Evolutionary conservation across 768 basidiomycete genomes (phyloP).

Genomic region (Crepidotus variabilis): DNA sequence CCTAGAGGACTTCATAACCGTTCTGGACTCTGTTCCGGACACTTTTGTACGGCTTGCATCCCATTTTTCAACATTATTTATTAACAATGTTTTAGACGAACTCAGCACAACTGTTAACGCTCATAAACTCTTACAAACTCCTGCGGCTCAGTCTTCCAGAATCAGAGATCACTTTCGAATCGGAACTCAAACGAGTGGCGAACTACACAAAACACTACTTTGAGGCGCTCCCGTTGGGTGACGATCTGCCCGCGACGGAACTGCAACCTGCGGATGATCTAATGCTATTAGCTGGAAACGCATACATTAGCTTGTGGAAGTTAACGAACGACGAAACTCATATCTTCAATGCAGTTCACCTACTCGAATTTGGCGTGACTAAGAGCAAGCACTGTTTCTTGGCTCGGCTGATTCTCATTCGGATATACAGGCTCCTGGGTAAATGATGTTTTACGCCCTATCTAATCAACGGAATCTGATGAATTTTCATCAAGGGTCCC

Average conservation of each 20-base stretch:
- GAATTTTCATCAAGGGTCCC: constrained; percentile 50
- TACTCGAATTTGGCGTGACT: constrained; percentile 69
- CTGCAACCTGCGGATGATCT: constrained; percentile 88
- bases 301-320: constrained; percentile 61
- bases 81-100: constrained; percentile 36
- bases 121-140: constrained; percentile 76
- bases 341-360: constrained; percentile 58
- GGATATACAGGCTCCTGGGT: constrained; percentile 83
- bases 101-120: constrained; percentile 51
- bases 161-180: constrained; percentile 50
- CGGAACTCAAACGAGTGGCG: constrained; percentile 48
- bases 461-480: constrained; percentile 1
- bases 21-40: constrained; percentile 44
- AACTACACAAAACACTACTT: constrained; percentile 62
- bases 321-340: constrained; percentile 50
- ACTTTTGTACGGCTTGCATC: constrained; percentile 41
- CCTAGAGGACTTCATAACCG: constrained; percentile 46
- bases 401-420: constrained; percentile 70
- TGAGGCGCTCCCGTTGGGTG: constrained; percentile 63
- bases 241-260: constrained; percentile 65
- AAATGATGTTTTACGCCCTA: constrained; percentile 12
- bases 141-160: constrained; percentile 53
- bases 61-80: neutral
- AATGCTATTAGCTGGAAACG: constrained; percentile 68
- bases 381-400: constrained; percentile 80